Evolutionary conservation across 805 yeast genomes (phyloP).

Genomic region (Debaryomyces hansenii): DNA sequence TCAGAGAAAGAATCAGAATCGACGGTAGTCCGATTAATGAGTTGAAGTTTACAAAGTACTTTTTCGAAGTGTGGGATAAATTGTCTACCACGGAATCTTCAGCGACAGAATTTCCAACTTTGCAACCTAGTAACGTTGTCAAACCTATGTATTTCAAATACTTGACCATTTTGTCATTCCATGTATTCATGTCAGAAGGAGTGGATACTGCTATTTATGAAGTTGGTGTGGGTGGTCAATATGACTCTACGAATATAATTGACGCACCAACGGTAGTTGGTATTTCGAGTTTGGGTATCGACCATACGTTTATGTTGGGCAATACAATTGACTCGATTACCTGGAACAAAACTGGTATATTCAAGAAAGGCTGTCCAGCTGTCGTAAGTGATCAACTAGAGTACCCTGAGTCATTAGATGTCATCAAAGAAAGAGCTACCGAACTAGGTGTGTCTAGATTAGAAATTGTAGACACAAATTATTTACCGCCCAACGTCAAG

Average conservation of each 20-base stretch:
- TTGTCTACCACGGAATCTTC: constrained; percentile 62
- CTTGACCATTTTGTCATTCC: constrained; percentile 86
- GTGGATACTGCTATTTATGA: constrained; percentile 95
- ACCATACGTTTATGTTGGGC: constrained; percentile 86
- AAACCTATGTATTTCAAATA: constrained; percentile 94
- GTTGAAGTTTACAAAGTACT: constrained; percentile 78
- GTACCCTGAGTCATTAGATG: constrained; percentile 50
- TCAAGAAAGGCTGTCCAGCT: constrained; percentile 67
- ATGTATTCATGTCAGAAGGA: constrained; percentile 81
- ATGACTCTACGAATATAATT: constrained; percentile 92
- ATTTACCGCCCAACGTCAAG: constrained; percentile 33
- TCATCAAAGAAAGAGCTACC: constrained; percentile 62
- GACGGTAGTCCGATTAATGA: constrained; percentile 85
- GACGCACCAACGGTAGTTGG: constrained; percentile 82
- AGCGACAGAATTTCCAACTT: constrained; percentile 54
- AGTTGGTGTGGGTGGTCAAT: constrained; percentile 98
- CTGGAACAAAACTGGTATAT: constrained; percentile 96
- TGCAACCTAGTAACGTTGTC: constrained; percentile 63
- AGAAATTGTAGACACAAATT: constrained; percentile 49
- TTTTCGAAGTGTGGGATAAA: constrained; percentile 92
- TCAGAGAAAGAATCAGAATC: constrained; percentile 86
- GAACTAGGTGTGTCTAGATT: constrained; percentile 55
- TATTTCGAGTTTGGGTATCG: constrained; percentile 83
- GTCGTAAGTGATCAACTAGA: constrained; percentile 59
- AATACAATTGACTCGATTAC: constrained; percentile 85